Conservation (phyloP, 192 early-diverging fungal species). For the Spinellus fusiger region DNA sequence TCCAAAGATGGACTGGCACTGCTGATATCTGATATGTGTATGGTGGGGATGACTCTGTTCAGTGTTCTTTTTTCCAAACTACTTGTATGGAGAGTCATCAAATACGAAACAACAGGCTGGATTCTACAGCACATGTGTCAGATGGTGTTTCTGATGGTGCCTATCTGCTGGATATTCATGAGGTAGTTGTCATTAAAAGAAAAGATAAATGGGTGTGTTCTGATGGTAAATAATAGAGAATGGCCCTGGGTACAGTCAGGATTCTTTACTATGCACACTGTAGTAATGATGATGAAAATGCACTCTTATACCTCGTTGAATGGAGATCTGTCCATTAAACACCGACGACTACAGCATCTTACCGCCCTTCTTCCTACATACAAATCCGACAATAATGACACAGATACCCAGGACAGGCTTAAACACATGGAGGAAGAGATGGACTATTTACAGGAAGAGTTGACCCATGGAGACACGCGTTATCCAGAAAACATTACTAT, state of each 20-base stretch:
- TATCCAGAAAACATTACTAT: slow-evolving; percentile 82
- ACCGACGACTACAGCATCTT: slow-evolving; percentile 25
- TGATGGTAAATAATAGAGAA: slow-evolving; percentile 41
- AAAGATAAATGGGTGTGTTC: slow-evolving; percentile 35
- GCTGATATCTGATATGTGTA: slow-evolving; percentile 59
- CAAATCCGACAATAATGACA: slow-evolving; percentile 4
- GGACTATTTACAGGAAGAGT: slow-evolving; percentile 47
- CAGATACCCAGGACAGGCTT: not conserved
- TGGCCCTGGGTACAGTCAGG: slow-evolving; percentile 92
- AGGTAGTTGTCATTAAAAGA: slow-evolving; percentile 30
- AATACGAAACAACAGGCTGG: slow-evolving; percentile 38
- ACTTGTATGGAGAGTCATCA: slow-evolving; percentile 44
- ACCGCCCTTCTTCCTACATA: slow-evolving; percentile 24
- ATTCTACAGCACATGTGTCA: slow-evolving; percentile 60
- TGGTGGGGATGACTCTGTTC: slow-evolving; percentile 62
- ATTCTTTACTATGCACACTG: slow-evolving; percentile 80
- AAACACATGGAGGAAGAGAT: slow-evolving; percentile 35
- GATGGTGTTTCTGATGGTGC: slow-evolving; percentile 48
- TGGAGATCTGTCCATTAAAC: slow-evolving; percentile 57
- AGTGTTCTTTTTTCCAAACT: slow-evolving; percentile 57
- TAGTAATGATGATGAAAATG: slow-evolving; percentile 94
- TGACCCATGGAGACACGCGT: slow-evolving; percentile 45
- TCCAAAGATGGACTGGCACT: slow-evolving; percentile 60
- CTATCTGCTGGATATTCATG: slow-evolving; percentile 54
- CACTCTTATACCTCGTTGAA: slow-evolving; percentile 89